Percentiles rank a stretch among this genome's conserved stretches.
These are phyloP conservation scores for Fonsecaea monophora DNA, from an alignment of 2,329 filamentous ascomycete species.

Conservation along the genomic window DNA sequence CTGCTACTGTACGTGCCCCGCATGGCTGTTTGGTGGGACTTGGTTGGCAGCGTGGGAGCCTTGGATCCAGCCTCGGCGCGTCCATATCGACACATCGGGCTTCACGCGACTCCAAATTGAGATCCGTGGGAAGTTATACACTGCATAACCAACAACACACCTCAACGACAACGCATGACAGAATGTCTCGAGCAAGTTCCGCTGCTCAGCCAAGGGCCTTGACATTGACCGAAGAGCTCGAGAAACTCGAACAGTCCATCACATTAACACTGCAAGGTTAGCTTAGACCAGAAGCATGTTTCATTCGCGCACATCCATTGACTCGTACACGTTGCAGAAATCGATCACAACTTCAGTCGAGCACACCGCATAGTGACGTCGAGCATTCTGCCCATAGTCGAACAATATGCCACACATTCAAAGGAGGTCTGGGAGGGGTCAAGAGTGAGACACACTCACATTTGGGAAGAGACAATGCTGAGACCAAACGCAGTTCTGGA, in stretches of 20 bases:
- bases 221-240: constrained; percentile 90
- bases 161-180: not conserved
- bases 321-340: constrained; percentile 66
- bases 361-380: constrained; percentile 95
- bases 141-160: not conserved
- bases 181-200: constrained; percentile 35
- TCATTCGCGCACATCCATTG: constrained; percentile 11
- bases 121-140: not conserved
- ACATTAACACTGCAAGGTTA: constrained; percentile 91
- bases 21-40: not conserved
- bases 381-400: constrained; percentile 89
- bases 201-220: constrained; percentile 58
- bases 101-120: constrained; percentile 13
- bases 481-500: constrained; percentile 79
- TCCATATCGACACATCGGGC: not conserved
- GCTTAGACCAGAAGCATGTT: constrained; percentile 29
- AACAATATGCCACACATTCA: constrained; percentile 94
- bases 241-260: constrained; percentile 94
- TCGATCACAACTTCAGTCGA: constrained; percentile 97
- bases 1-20: not conserved
- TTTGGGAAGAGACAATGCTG: not conserved
- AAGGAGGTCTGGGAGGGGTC: constrained; percentile 95
- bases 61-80: constrained; percentile 1
- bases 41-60: not conserved
- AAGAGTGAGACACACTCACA: constrained; percentile 65